Conservation (phyloP, 1,284 basidiomycete species). For the Golubevia sp. region DNA sequence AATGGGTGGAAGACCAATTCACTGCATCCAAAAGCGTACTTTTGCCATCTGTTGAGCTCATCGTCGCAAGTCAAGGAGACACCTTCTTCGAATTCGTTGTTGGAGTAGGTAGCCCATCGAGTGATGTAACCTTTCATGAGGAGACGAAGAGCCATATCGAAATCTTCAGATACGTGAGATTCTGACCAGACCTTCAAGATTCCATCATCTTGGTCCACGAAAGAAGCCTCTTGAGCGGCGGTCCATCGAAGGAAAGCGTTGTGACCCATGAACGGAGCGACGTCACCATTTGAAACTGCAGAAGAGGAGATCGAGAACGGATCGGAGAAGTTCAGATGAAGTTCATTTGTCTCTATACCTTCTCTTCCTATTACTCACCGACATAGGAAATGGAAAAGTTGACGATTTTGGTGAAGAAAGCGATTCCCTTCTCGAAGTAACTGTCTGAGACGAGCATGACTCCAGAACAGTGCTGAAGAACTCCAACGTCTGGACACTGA, state of each 20-base stretch:
- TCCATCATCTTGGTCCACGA: conserved; percentile 71
- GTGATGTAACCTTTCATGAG: conserved; percentile 73
- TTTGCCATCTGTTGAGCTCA: conserved; percentile 82
- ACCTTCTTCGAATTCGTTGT: conserved; percentile 81
- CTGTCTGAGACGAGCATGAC: conserved; percentile 84
- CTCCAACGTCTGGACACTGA: conserved; percentile 77
- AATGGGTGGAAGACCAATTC: conserved; percentile 42
- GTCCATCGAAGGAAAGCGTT: conserved; percentile 85
- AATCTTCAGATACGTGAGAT: conserved; percentile 81
- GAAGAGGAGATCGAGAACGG: conserved; percentile 7
- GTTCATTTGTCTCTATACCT: conserved; percentile 22
- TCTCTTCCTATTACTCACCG: conserved; percentile 76
- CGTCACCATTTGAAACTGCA: conserved; percentile 18
- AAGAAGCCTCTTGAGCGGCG: conserved; percentile 78
- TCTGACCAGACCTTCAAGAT: conserved; percentile 78
- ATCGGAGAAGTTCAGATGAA: conserved; percentile 24
- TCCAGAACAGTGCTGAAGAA: conserved; percentile 81
- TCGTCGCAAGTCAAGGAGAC: conserved; percentile 78
- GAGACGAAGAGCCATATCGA: conserved; percentile 70
- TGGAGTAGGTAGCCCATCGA: conserved; percentile 81
- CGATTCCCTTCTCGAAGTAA: conserved; percentile 84
- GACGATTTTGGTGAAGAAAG: conserved; percentile 68
- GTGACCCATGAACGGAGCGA: conserved; percentile 80
- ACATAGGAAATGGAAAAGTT: conserved; percentile 62
- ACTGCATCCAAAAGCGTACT: conserved; percentile 76